Evolutionary conservation across 441 rosid species (phyloP).

Genomic region (Gossypium lobatum): DNA sequence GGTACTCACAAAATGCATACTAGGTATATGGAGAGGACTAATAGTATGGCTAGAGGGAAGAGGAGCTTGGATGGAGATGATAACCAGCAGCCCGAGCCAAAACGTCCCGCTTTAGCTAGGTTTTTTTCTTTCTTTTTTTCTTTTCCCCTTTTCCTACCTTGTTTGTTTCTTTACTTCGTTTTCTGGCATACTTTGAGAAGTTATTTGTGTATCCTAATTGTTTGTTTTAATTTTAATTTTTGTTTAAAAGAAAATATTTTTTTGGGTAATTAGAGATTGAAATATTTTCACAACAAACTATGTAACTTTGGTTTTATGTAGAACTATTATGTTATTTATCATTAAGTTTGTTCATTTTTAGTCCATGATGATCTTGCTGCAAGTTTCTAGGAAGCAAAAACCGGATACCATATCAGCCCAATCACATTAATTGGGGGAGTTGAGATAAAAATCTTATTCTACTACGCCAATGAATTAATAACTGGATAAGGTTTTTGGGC

Average conservation of each 20-base stretch:
- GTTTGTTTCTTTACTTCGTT: background rate
- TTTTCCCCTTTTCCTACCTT: background rate
- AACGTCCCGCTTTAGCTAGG: slow-evolving; percentile 97
- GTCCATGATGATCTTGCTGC: slow-evolving; percentile 1
- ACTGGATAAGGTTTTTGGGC: background rate
- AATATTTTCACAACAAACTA: background rate
- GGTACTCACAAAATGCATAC: slow-evolving; percentile 35
- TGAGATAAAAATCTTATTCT: background rate
- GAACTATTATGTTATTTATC: background rate
- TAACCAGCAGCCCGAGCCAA: slow-evolving; percentile 67
- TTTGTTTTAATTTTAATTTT: no score
- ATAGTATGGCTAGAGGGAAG: slow-evolving; percentile 86
- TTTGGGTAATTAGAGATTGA: background rate
- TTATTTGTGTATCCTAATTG: no score
- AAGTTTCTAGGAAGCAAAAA: background rate
- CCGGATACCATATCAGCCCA: background rate
- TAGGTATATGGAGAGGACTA: slow-evolving; percentile 73
- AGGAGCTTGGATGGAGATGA: slow-evolving; percentile 70
- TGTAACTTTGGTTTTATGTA: background rate
- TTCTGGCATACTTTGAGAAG: background rate
- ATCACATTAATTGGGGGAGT: background rate
- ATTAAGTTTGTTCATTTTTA: background rate
- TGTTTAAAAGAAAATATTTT: background rate
- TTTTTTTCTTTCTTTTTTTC: slow-evolving; percentile 10
- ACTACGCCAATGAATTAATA: background rate